Evolutionary conservation across 345 rosid species (phyloP).

Genomic region (Salix caprea): DNA sequence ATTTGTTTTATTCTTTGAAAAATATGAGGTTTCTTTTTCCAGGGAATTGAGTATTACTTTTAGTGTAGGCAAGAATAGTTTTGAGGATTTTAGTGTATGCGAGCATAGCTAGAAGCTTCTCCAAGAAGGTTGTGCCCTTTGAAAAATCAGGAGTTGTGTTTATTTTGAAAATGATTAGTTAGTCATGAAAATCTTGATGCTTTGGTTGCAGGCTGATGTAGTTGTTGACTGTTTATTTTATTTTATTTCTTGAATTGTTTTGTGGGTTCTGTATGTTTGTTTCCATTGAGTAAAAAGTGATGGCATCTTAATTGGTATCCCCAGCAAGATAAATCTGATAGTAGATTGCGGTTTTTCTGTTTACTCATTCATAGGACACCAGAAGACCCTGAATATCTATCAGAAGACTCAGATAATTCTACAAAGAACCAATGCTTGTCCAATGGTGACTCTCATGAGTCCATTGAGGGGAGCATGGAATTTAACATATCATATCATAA

Average conservation of each 20-base stretch:
- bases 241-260: neutral
- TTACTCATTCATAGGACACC: slow-evolving; percentile 59
- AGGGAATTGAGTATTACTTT: neutral
- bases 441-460: slow-evolving; percentile 56
- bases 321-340: slow-evolving; percentile 1
- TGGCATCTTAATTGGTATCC: neutral
- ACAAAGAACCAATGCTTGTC: slow-evolving; percentile 43
- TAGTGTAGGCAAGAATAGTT: neutral
- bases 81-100: neutral
- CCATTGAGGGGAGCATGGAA: slow-evolving; percentile 51
- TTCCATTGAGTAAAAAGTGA: neutral
- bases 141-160: neutral
- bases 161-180: neutral
- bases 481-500: slow-evolving; percentile 69
- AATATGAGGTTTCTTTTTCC: neutral
- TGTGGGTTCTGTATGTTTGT: neutral
- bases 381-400: slow-evolving; percentile 52
- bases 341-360: slow-evolving; percentile 9
- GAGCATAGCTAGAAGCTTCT: neutral
- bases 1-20: neutral
- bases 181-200: slow-evolving; percentile 4
- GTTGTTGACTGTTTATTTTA: neutral
- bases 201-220: neutral
- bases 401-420: slow-evolving; percentile 58
- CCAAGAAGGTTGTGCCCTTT: neutral